Percentiles rank a stretch among this genome's conserved stretches.
These are phyloP conservation scores for Eragrostis tef DNA, from an alignment of 202 grass and related monocot genomes.

Conservation along the genomic window DNA sequence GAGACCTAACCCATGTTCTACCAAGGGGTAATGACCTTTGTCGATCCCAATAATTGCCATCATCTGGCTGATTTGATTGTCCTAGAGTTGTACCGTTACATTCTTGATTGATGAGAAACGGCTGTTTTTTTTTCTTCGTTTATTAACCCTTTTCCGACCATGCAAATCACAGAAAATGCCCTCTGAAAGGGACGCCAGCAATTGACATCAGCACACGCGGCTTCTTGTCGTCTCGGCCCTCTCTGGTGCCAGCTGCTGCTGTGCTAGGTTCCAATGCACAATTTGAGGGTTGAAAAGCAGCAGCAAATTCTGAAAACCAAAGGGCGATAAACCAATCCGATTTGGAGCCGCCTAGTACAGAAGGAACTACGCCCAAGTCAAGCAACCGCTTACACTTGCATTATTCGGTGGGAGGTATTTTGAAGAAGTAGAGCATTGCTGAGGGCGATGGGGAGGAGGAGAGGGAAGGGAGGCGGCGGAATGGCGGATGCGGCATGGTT, in stretches of 20 bases:
- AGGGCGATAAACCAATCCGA: constrained; percentile 1
- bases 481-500: constrained; percentile 10
- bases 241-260: constrained; percentile 49
- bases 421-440: not conserved
- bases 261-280: constrained; percentile 35
- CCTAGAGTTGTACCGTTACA: not conserved
- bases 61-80: not conserved
- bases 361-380: not conserved
- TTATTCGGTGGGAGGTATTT: not conserved
- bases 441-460: constrained; percentile 8
- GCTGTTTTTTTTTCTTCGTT: not conserved
- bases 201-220: constrained; percentile 37
- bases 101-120: not conserved
- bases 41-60: constrained; percentile 26
- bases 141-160: too few relatives aligned
- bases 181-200: not conserved
- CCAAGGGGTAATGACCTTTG: not conserved
- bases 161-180: constrained; percentile 28
- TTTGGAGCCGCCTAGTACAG: not conserved
- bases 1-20: constrained; percentile 21
- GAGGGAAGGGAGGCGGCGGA: constrained; percentile 21
- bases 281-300: constrained; percentile 14
- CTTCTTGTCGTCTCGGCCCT: constrained; percentile 31
- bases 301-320: not conserved
- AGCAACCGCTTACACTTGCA: constrained; percentile 24